These are phyloP conservation scores for Populus trichocarpa DNA, from an alignment of 441 rosid species.

Conservation along the genomic window DNA sequence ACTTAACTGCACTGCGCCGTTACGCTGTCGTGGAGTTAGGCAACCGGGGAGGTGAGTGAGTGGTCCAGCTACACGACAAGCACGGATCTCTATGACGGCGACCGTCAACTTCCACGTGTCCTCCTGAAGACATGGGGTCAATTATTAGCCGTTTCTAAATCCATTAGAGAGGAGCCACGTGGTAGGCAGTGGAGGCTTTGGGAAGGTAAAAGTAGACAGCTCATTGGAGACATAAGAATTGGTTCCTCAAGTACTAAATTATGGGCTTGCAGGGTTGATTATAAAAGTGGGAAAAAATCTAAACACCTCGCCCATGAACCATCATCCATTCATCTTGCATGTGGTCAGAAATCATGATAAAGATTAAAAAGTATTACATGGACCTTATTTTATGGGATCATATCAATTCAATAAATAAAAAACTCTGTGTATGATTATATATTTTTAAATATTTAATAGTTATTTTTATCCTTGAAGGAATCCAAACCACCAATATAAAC, in stretches of 20 bases:
- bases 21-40: conserved; percentile 45
- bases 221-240: conserved; percentile 3
- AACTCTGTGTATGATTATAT: too few species aligned
- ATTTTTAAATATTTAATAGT: too few species aligned
- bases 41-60: conserved; percentile 16
- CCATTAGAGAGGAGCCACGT: conserved; percentile 21
- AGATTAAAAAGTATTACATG: too few species aligned
- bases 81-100: conserved; percentile 32
- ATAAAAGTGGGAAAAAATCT: too few species aligned
- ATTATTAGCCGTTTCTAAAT: conserved; percentile 9
- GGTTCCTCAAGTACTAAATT: background rate
- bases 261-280: background rate
- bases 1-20: conserved; percentile 28
- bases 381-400: background rate
- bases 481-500: too few species aligned
- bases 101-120: conserved; percentile 31
- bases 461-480: too few species aligned
- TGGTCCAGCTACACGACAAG: conserved; percentile 22
- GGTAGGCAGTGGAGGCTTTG: conserved; percentile 11
- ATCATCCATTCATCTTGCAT: background rate
- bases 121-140: background rate
- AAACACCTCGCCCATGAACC: background rate
- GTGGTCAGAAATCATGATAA: background rate
- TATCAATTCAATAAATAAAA: too few species aligned
- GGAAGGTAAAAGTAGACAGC: conserved; percentile 28